phyloP scores from a whole-genome alignment of 805 yeast species.

The Lipomyces orientalis region DNA sequence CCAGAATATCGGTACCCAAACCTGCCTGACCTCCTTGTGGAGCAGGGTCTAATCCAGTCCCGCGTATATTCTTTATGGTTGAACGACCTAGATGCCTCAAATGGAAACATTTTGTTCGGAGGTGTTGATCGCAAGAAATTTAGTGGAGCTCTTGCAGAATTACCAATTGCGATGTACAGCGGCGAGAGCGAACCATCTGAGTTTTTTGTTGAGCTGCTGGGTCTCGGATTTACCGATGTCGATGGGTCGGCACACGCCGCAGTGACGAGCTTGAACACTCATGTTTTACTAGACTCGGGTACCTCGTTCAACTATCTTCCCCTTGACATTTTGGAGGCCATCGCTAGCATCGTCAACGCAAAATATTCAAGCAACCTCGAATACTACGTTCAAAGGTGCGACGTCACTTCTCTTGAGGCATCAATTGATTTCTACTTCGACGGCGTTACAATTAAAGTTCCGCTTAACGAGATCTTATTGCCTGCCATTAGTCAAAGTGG shows the following conservation, averaged over 20 bases:
- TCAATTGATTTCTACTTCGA: conserved; percentile 55
- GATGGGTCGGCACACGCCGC: conserved; percentile 8
- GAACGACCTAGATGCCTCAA: conserved; percentile 46
- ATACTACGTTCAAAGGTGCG: conserved; percentile 53
- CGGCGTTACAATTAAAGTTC: conserved; percentile 57
- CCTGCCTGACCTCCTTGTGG: conserved; percentile 65
- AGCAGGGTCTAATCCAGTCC: conserved; percentile 60
- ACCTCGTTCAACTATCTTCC: conserved; percentile 60
- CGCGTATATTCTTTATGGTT: conserved; percentile 67
- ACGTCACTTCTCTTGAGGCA: conserved; percentile 37
- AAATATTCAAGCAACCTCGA: conserved; percentile 48
- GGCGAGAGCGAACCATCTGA: conserved; percentile 28
- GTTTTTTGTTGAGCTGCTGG: conserved; percentile 27
- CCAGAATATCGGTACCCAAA: conserved; percentile 56
- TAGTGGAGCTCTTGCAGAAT: conserved; percentile 47
- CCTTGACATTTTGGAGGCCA: conserved; percentile 39
- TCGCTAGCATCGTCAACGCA: conserved; percentile 50
- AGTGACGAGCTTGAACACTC: conserved; percentile 33
- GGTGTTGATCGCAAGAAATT: conserved; percentile 58
- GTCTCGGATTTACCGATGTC: conserved; percentile 27
- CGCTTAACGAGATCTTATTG: conserved; percentile 44
- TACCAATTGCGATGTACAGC: conserved; percentile 15
- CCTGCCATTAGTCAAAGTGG: conserved; percentile 27
- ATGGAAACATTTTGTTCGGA: conserved; percentile 52
- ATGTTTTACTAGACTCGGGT: conserved; percentile 61